These are phyloP conservation scores for Coniophora puteana DNA, from an alignment of 1,284 basidiomycete species.

Conservation along the genomic window DNA sequence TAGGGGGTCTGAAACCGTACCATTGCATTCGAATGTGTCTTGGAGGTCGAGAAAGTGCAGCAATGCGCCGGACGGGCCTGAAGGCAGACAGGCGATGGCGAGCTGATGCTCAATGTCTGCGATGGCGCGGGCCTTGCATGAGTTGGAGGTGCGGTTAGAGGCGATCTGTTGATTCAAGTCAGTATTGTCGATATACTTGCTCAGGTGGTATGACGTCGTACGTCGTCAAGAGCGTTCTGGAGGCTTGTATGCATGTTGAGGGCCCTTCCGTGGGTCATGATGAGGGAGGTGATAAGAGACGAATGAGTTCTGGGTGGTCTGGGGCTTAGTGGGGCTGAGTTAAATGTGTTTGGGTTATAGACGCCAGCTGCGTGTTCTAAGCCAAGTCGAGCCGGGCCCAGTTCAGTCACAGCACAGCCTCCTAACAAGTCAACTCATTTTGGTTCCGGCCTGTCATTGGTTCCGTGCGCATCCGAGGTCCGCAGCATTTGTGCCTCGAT, in stretches of 20 bases:
- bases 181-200: constrained; percentile 3
- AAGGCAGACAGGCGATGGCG: constrained; percentile 46
- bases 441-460: too few species aligned
- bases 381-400: too few species aligned
- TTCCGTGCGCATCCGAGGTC: too few species aligned
- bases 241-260: constrained; percentile 45
- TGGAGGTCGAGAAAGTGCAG: constrained; percentile 61
- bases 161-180: constrained; percentile 41
- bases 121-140: constrained; percentile 49
- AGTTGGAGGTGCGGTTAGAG: constrained; percentile 52
- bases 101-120: constrained; percentile 56
- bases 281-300: background rate
- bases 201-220: constrained; percentile 22
- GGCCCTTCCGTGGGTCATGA: constrained; percentile 20
- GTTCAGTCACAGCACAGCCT: too few species aligned
- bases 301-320: background rate
- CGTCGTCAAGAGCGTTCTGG: constrained; percentile 65
- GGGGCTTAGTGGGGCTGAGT: too few species aligned
- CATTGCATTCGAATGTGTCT: constrained; percentile 73
- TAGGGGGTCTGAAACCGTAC: constrained; percentile 38
- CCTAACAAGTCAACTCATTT: too few species aligned
- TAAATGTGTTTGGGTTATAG: too few species aligned
- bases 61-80: constrained; percentile 39
- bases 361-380: too few species aligned
- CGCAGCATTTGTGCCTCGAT: too few species aligned